Base-by-base conservation (phyloP, 2,329 filamentous ascomycete genomes). In the Colletotrichum falcatum region DNA sequence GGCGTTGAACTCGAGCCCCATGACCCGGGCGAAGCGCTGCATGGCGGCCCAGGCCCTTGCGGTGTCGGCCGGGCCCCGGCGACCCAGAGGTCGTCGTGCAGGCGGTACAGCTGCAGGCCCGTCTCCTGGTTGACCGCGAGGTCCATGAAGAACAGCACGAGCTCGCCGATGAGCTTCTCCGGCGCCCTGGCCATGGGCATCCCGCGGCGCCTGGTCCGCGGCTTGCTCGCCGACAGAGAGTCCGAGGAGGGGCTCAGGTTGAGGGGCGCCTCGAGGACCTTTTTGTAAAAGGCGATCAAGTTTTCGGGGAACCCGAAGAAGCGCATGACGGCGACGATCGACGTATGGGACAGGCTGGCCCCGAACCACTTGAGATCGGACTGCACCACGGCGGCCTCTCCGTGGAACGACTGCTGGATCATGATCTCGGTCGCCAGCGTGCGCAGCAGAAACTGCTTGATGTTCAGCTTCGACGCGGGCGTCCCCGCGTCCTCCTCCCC, bases 81-180 rank as follows among this genome's bases (percentile, higher is more conserved):
- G 6, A 66, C 56, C 83, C 84, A 87, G 16, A 86, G 73, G 61
- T 87, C 84, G 67, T 87, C 84, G 61, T 91, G 86, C 46, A 91
- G 81, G 16, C 90, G 87, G 76, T 90, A 90, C 14, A 92, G 78
- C n/a, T 84, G 81, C 1, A 81, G 79, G 0, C 89, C 89, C 0
- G 89, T 89, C 1, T 81, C 79, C 69, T 87, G 85, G 66, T 91
- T 92, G 65, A 92, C 84, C 0, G 89, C 83, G 74, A 89, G 89
- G 75, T 92, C 90, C 73, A 92, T 85, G 70, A 87, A 89, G 74
- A 92, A 92, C 0, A 92, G 79, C 0, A 90, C 80, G 0, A 83
- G 79, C 75, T 92, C 91, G 0, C 88, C 87, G 64, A 91, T 86
- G 11, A 88, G 80, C 42, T 89, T 85, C 28, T 87, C 89, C 1